Base-by-base conservation (phyloP, 2,329 filamentous ascomycete genomes). In the Metarhizium rileyi region DNA sequence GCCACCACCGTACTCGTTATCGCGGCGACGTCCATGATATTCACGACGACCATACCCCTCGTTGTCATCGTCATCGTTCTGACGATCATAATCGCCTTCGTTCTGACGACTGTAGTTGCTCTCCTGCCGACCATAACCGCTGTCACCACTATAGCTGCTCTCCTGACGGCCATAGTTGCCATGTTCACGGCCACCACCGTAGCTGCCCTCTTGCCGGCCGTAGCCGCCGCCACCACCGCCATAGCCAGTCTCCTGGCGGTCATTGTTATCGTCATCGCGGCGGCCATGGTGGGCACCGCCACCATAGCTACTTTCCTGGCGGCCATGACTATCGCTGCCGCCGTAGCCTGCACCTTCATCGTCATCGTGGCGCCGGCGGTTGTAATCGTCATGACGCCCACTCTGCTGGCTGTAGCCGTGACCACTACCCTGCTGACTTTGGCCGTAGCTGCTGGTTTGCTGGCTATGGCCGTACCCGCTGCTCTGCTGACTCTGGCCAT, bases 401-500 rank as follows among this genome's bases (percentile, higher is more conserved):
- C 70, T 66, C 8, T 62, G 61, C 26, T 65, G 60, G 22, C 65
- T 61, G 26, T 5, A 63, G 60, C 38, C 69, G 46, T 61, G 54
- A 28, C 58, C 52, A 50, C 61, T 58, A 45, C 61, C 75, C 50
- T 58, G 71, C 61, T 84, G 73, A 59, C 84, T 70, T 56, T 81
- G 84, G 38, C 78, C 76, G 55, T 78, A 79, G 27, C 73, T 75
- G 22, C 66, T 65, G 22, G 70, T 66, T 6, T 62, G 61, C 27
- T 65, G 60, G 22, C 65, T 61, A 26, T 5, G 63, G 60, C 38
- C 69, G 67, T 30, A 73, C 67, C 44, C 77, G 71, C 58, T 84
- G 28, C 70, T 74, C 57, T 79, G 76, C 61, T 83, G 68, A 10
- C 81, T 79, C 59, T 84, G 76, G 7, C 76, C 80, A 56, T 83